Evolutionary conservation across 345 rosid species (phyloP).

Genomic region (Rhodamnia argentea): DNA sequence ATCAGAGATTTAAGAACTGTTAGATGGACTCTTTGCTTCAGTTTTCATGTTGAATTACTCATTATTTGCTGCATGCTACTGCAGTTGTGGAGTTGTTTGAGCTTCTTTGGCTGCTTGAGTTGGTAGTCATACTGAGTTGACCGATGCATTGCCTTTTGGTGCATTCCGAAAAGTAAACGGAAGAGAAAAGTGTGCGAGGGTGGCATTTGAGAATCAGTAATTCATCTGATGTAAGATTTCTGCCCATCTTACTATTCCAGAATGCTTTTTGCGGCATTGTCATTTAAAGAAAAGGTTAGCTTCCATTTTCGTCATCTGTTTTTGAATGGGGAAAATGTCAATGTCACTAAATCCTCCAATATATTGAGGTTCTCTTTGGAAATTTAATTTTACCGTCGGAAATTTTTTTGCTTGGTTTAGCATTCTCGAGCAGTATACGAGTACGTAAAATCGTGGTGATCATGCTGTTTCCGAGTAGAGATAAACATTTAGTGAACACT

Average conservation of each 20-base stretch:
- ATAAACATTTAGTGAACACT: background rate
- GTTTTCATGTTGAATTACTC: background rate
- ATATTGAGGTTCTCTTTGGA: background rate
- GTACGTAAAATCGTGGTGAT: background rate
- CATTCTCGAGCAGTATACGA: background rate
- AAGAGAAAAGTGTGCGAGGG: background rate
- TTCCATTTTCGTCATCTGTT: background rate
- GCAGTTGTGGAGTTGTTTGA: background rate
- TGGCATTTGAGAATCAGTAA: background rate
- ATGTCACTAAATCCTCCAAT: background rate
- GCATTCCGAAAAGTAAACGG: background rate
- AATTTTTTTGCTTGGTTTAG: background rate
- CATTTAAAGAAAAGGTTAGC: background rate
- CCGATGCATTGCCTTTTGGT: background rate
- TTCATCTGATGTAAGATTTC: background rate
- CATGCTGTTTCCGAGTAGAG: background rate
- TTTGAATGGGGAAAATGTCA: background rate
- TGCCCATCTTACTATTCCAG: background rate
- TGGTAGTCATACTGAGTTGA: background rate
- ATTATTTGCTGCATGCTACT: background rate
- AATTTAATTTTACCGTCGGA: background rate
- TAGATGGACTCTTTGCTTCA: background rate
- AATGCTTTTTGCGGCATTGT: background rate
- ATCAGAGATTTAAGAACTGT: background rate
- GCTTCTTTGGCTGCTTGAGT: background rate